phyloP scores from a whole-genome alignment of 371 early-diverging fungal genomes.

The Catenaria anguillulae region DNA sequence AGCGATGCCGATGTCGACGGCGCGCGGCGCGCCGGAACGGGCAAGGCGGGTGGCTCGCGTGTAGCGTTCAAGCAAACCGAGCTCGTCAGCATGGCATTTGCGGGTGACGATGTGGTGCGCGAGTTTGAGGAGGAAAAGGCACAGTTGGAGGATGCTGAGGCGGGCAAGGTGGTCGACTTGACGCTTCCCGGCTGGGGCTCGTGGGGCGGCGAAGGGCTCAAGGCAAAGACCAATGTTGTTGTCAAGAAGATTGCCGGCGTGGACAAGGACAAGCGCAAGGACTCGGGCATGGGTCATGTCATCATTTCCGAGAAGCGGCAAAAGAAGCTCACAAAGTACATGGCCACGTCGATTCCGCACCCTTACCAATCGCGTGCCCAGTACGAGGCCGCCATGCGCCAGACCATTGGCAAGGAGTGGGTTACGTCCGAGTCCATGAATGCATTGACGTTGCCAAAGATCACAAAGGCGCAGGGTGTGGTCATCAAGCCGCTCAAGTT shows the following conservation, averaged over 20 bases:
- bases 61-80: constrained; percentile 13
- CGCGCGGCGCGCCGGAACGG: background rate
- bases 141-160: constrained; percentile 43
- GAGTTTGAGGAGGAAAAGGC: constrained; percentile 80
- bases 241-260: constrained; percentile 27
- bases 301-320: constrained; percentile 72
- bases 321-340: constrained; percentile 50
- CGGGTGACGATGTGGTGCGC: constrained; percentile 31
- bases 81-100: constrained; percentile 33
- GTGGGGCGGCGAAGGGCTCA: constrained; percentile 61
- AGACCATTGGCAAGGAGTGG: constrained; percentile 38
- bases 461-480: constrained; percentile 67
- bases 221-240: constrained; percentile 43
- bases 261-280: constrained; percentile 29
- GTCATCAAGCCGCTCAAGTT: constrained; percentile 64
- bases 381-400: constrained; percentile 28
- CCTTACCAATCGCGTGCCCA: constrained; percentile 30
- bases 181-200: constrained; percentile 81
- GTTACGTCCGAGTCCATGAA: constrained; percentile 58
- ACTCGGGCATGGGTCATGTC: constrained; percentile 58
- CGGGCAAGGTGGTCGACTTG: constrained; percentile 56
- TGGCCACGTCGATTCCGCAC: constrained; percentile 23
- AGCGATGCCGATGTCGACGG: background rate
- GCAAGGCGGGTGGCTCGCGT: background rate
- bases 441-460: constrained; percentile 59